Evolutionary conservation across 257 asterid genomes (phyloP).

Genomic region (Verbascum thapsus): DNA sequence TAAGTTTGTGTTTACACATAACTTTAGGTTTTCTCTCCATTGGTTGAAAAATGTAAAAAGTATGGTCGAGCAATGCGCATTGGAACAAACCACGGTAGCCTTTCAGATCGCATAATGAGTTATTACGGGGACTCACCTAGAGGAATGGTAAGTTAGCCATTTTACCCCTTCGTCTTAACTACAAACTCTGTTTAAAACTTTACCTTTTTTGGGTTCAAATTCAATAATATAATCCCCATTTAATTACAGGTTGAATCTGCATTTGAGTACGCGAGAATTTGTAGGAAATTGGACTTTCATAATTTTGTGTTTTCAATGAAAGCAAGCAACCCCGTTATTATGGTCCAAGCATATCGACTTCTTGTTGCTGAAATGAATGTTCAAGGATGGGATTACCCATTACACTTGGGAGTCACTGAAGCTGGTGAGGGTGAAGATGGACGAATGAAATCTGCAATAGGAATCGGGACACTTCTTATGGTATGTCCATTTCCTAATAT

Average conservation of each 20-base stretch:
- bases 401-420: constrained; percentile 69
- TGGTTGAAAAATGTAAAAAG: constrained; percentile 74
- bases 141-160: constrained; percentile 62
- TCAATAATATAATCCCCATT: constrained; percentile 21
- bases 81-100: constrained; percentile 80
- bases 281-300: constrained; percentile 65
- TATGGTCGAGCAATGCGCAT: constrained; percentile 78
- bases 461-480: constrained; percentile 43
- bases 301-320: constrained; percentile 71
- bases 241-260: constrained; percentile 72
- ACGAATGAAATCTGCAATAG: constrained; percentile 56
- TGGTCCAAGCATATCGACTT: constrained; percentile 73
- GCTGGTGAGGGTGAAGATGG: constrained; percentile 80
- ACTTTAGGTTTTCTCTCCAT: constrained; percentile 61
- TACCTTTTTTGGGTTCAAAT: not conserved
- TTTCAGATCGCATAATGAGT: constrained; percentile 75
- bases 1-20: constrained; percentile 14
- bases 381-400: constrained; percentile 50
- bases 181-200: not conserved
- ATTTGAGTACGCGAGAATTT: constrained; percentile 73
- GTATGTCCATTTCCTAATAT: constrained; percentile 34
- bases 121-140: constrained; percentile 79
- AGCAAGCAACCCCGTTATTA: constrained; percentile 73
- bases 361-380: constrained; percentile 77
- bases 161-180: not conserved